A percentile compares a stretch with the other conserved stretches of the same genome.
Evolutionary conservation across 2,329 filamentous ascomycete genomes (phyloP).

Genomic region (Pestalotiopsis sp.): DNA sequence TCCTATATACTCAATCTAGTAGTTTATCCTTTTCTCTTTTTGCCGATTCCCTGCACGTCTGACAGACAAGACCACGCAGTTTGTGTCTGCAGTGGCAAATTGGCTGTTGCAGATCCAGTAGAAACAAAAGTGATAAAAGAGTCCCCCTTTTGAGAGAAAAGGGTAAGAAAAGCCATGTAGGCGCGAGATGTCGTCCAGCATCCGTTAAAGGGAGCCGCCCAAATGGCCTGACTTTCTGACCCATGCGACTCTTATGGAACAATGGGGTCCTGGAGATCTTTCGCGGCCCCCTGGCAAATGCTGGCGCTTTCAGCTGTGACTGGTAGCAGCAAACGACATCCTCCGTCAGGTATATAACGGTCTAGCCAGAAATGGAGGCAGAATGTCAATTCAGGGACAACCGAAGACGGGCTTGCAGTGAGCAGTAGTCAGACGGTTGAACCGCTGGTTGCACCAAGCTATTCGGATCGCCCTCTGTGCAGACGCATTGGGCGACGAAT

Average conservation of each 20-base stretch:
- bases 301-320: slow-evolving; percentile 4
- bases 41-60: not conserved
- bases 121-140: not conserved
- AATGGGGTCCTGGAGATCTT: slow-evolving; percentile 5
- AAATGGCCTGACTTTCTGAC: slow-evolving; percentile 12
- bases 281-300: not conserved
- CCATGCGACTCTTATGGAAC: slow-evolving; percentile 11
- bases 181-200: not conserved
- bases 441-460: too few species aligned
- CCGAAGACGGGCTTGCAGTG: not conserved
- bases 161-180: not conserved
- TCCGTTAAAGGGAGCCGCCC: not conserved
- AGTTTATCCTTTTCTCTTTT: not conserved
- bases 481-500: too few species aligned
- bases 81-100: not conserved
- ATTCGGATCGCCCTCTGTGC: too few species aligned
- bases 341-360: not conserved
- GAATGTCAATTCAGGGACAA: not conserved
- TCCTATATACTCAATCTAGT: not conserved
- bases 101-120: not conserved
- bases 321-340: not conserved
- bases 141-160: not conserved
- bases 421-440: not conserved
- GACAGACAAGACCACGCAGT: not conserved
- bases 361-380: not conserved